Evolutionary conservation across 2,329 filamentous ascomycete genomes (phyloP).

Genomic region (Trichophyton schoenleinii): DNA sequence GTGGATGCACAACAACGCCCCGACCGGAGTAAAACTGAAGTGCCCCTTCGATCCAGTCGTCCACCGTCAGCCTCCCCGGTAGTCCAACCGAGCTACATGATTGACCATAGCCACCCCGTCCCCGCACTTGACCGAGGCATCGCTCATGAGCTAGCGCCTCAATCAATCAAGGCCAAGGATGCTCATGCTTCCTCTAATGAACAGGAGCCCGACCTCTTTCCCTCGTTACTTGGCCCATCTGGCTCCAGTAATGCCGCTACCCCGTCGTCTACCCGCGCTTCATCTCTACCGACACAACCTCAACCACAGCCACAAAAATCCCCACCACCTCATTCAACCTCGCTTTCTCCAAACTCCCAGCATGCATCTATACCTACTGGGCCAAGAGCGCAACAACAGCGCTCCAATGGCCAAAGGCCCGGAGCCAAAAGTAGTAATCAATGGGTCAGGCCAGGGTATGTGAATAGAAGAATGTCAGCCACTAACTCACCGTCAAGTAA

Average conservation of each 20-base stretch:
- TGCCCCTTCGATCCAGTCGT: conserved; percentile 18
- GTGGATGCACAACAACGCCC: conserved; percentile 18
- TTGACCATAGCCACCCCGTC: conserved; percentile 14
- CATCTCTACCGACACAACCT: neutral
- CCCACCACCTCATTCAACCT: conserved; percentile 15
- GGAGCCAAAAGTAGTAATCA: conserved; percentile 27
- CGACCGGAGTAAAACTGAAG: conserved; percentile 20
- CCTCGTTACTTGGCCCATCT: neutral
- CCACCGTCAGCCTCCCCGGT: conserved; percentile 12
- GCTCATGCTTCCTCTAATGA: neutral
- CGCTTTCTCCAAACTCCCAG: conserved; percentile 25
- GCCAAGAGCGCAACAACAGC: conserved; percentile 28
- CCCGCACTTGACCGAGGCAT: neutral
- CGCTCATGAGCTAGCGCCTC: neutral
- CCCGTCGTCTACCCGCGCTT: neutral
- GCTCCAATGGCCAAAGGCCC: conserved; percentile 19
- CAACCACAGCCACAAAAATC: conserved; percentile 12
- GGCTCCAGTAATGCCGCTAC: neutral
- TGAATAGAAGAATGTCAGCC: conserved; percentile 9
- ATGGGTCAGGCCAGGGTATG: conserved; percentile 29
- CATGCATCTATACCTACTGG: conserved; percentile 30
- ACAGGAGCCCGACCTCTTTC: neutral
- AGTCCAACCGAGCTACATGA: conserved; percentile 14
- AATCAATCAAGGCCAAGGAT: neutral
- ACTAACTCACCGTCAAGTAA: conserved; percentile 17